Conservation (phyloP, 2,329 filamentous ascomycete species). For the Pseudonectria buxi region DNA sequence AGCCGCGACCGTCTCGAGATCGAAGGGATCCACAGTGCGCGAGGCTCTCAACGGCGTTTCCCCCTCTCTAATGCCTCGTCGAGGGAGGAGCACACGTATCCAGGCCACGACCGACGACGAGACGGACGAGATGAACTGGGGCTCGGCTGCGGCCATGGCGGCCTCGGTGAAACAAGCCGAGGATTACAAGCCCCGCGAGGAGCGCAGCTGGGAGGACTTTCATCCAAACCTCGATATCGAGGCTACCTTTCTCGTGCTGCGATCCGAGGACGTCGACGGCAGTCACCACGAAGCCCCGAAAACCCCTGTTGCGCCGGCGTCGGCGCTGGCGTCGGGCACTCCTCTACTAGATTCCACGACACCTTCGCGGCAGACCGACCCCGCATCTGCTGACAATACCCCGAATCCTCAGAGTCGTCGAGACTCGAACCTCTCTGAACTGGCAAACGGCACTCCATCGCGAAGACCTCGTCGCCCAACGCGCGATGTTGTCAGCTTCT, state of each 20-base stretch:
- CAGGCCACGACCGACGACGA: conserved; percentile 46
- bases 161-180: conserved; percentile 85
- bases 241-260: conserved; percentile 67
- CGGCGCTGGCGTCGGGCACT: conserved; percentile 18
- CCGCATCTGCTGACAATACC: conserved; percentile 36
- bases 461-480: conserved; percentile 38
- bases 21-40: conserved; percentile 39
- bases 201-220: conserved; percentile 96
- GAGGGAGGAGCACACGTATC: conserved; percentile 51
- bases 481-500: conserved; percentile 47
- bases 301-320: conserved; percentile 23
- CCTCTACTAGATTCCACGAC: conserved; percentile 36
- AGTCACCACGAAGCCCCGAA: conserved; percentile 37
- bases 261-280: conserved; percentile 79
- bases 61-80: conserved; percentile 42
- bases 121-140: conserved; percentile 63
- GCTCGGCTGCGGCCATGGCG: conserved; percentile 81
- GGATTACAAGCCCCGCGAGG: conserved; percentile 94
- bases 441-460: conserved; percentile 27
- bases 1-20: conserved; percentile 43
- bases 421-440: conserved; percentile 27
- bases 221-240: conserved; percentile 94
- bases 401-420: conserved; percentile 31
- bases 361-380: conserved; percentile 40
- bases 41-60: conserved; percentile 33